Evolutionary conservation across 257 asterid species (phyloP), one percentile per base, ranked within the genome.

Genomic region (Capsicum pubescens): DNA sequence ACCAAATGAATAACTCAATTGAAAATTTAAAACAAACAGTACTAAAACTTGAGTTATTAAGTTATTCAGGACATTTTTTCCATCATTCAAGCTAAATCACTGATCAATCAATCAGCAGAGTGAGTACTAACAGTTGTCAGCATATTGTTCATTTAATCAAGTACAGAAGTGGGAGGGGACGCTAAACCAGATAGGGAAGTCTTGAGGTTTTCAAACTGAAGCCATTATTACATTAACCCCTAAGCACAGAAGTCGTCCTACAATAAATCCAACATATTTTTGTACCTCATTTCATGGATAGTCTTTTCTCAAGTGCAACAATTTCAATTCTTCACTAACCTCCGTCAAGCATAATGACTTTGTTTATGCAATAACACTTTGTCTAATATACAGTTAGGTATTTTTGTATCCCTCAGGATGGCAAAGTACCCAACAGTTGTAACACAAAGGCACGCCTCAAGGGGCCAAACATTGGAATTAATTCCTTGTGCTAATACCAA

Each of bases 161-260:
- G 80, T 50, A 74, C 9, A 3, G 5, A 39, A 39, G 44, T 39
- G 44, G 6, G 39, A 74, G 46, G 61, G 35, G 44, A 39, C n/a
- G 1, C 21, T 13, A 74, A 50, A 13, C 44, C 61, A 74, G 21
- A 48, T 58, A 48, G 80, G 59, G 79, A 17, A 71, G 17, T n/a
- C 17, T 44, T 48, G 3, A 19, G 60, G 58, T 48, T 50, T 48
- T 50, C 60, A 50, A 19, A 50, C 81, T 8, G 59, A 74, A 50
- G 61, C 14, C 61, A 74, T 74, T n/a, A 74, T 74, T n/a, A 74
- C 80, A 74, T 52, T 50, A 26, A 15, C 61, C 61, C n/a, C 42
- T 74, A 60, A 50, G 21, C 81, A 74, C 9, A 6, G 60, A 19
- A 50, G 21, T 12, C 60, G 9, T 21, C 46, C 60, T 50, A 74